A percentile compares a stretch with the other conserved stretches of the same genome.
Evolutionary conservation across 169 alveolate species (phyloP).

Genomic region (Cryptosporidium viatorum): DNA sequence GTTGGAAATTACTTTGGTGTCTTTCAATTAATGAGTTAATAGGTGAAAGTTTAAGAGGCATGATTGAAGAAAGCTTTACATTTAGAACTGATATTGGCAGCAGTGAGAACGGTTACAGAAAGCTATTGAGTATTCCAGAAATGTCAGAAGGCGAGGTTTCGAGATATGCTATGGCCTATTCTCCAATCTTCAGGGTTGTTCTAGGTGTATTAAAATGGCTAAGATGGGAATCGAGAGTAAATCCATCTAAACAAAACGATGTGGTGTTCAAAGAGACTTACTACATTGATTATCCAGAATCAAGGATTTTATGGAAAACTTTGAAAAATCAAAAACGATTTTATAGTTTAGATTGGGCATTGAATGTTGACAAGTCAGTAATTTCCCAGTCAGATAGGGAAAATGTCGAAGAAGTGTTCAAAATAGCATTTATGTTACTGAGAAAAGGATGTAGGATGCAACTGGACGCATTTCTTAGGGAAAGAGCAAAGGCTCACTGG

Average conservation of each 20-base stretch:
- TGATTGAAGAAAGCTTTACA: conserved; percentile 12
- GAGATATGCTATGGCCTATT: conserved; percentile 60
- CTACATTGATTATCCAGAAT: conserved; percentile 50
- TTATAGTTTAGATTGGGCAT: conserved; percentile 65
- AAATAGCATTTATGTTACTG: conserved; percentile 7
- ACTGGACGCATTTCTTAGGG: conserved; percentile 30
- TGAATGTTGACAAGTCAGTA: background rate
- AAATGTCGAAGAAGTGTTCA: conserved; percentile 51
- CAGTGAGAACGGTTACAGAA: background rate
- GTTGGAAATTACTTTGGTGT: conserved; percentile 73
- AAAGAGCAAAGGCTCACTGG: conserved; percentile 61
- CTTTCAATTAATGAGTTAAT: conserved; percentile 58
- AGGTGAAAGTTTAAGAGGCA: conserved; percentile 53
- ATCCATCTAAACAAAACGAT: conserved; percentile 34
- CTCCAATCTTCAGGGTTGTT: conserved; percentile 61
- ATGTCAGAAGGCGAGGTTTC: conserved; percentile 65
- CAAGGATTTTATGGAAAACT: conserved; percentile 35
- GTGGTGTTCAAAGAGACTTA: conserved; percentile 5
- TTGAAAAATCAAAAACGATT: conserved; percentile 15
- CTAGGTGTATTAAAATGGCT: conserved; percentile 60
- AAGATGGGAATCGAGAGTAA: conserved; percentile 70
- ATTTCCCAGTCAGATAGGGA: conserved; percentile 39
- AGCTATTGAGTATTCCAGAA: conserved; percentile 46
- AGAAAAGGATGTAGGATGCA: conserved; percentile 72
- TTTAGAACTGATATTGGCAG: conserved; percentile 5